These are phyloP conservation scores for Handroanthus guayacan DNA, from an alignment of 257 asterid species.

Conservation along the genomic window DNA sequence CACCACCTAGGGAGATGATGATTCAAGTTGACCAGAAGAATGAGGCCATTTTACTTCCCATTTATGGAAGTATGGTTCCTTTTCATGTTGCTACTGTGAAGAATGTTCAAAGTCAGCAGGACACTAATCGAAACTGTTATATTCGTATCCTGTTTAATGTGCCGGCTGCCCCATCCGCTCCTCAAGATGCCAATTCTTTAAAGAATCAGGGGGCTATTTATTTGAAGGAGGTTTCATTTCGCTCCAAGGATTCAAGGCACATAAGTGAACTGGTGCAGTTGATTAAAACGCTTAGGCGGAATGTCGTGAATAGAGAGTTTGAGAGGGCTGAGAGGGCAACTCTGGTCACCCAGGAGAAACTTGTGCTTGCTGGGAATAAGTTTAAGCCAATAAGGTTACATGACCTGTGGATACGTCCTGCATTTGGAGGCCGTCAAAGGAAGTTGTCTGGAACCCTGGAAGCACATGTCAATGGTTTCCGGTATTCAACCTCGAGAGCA, in stretches of 20 bases:
- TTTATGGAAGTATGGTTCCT: conserved; percentile 66
- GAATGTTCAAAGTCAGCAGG: conserved; percentile 66
- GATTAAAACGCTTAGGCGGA: conserved; percentile 58
- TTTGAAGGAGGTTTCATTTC: conserved; percentile 60
- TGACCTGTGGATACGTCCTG: conserved; percentile 71
- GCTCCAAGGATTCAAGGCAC: conserved; percentile 67
- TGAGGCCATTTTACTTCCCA: conserved; percentile 63
- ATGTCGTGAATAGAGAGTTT: conserved; percentile 50
- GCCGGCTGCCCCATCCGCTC: conserved; percentile 66
- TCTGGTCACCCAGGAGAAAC: conserved; percentile 62
- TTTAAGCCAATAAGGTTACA: conserved; percentile 61
- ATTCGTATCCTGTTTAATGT: conserved; percentile 63
- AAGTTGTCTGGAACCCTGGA: conserved; percentile 61
- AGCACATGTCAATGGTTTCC: conserved; percentile 67
- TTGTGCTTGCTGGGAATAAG: conserved; percentile 55
- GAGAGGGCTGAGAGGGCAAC: conserved; percentile 74
- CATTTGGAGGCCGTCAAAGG: conserved; percentile 65
- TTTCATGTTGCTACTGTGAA: conserved; percentile 67
- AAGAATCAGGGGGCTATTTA: conserved; percentile 55
- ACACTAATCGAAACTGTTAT: conserved; percentile 60
- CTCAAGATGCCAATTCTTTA: conserved; percentile 49
- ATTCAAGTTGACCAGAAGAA: conserved; percentile 69
- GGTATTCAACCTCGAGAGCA: conserved; percentile 61
- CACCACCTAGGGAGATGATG: conserved; percentile 60
- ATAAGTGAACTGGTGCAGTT: conserved; percentile 62